phyloP scores from a whole-genome alignment of 2,329 filamentous ascomycete species.

The Aspergillus transmontanensis region DNA sequence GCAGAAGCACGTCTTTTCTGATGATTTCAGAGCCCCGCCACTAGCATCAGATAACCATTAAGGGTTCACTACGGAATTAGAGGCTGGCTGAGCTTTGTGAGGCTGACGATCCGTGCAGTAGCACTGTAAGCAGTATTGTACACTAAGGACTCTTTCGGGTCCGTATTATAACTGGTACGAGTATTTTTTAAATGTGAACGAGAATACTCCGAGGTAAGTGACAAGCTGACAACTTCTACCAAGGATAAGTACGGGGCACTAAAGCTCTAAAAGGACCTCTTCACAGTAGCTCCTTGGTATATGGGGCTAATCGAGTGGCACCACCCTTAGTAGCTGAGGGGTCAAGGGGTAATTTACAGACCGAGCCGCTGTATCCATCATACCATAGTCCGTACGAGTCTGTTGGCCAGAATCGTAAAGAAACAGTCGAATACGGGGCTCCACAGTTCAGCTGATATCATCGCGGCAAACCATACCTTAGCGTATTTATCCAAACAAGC shows the following conservation, averaged over 20 bases:
- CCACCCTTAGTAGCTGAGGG: neutral
- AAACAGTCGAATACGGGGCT: neutral
- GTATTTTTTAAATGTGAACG: neutral
- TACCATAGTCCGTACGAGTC: neutral
- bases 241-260: neutral
- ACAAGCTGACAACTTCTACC: neutral
- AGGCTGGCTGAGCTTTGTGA: neutral
- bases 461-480: neutral
- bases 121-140: neutral
- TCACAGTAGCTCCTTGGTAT: neutral
- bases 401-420: neutral
- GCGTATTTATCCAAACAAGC: neutral
- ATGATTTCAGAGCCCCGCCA: slow-evolving; percentile 1
- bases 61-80: neutral
- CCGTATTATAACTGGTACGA: neutral
- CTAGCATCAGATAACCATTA: neutral
- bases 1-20: neutral
- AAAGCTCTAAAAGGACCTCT: neutral
- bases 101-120: slow-evolving; percentile 4
- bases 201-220: neutral
- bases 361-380: neutral
- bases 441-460: neutral
- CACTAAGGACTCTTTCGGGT: neutral
- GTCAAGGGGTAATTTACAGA: neutral
- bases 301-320: neutral